phyloP scores from a whole-genome alignment of 1,139 yeast species.

The Saccharomyces hybrid region DNA sequence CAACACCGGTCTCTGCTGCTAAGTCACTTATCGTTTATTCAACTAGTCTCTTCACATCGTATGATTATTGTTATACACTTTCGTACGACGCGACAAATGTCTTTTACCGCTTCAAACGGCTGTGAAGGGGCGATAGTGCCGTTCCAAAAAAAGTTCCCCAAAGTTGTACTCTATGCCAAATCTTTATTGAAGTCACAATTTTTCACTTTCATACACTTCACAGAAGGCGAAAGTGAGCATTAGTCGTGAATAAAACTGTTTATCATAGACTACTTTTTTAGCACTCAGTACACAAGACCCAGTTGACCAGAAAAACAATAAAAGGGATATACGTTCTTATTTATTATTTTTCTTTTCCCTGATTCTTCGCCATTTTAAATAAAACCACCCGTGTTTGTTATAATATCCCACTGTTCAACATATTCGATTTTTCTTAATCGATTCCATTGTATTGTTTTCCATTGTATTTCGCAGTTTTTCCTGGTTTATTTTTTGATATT shows the following conservation, averaged over 20 bases:
- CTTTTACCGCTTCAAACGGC: neutral
- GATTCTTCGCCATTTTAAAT: neutral
- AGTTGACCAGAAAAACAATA: neutral
- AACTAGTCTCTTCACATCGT: neutral
- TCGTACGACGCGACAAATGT: neutral
- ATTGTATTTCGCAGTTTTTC: neutral
- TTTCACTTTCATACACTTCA: neutral
- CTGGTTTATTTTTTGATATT: neutral
- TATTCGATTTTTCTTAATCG: neutral
- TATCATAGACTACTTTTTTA: neutral
- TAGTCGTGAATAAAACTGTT: neutral
- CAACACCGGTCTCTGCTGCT: neutral
- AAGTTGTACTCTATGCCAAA: neutral
- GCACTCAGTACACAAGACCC: neutral
- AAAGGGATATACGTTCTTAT: neutral
- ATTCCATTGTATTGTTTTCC: neutral
- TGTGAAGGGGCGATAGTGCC: slow-evolving; percentile 1
- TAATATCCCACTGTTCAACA: neutral
- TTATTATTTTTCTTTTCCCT: neutral
- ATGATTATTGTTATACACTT: neutral
- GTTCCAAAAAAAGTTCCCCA: neutral
- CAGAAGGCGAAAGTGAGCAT: neutral
- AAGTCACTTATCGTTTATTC: neutral
- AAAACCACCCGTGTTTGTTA: neutral
- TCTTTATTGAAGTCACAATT: neutral